A percentile compares a stretch with the other conserved stretches of the same genome.
Conservation (phyloP, 257 asterid genomes). For the Scutellaria baicalensis region DNA sequence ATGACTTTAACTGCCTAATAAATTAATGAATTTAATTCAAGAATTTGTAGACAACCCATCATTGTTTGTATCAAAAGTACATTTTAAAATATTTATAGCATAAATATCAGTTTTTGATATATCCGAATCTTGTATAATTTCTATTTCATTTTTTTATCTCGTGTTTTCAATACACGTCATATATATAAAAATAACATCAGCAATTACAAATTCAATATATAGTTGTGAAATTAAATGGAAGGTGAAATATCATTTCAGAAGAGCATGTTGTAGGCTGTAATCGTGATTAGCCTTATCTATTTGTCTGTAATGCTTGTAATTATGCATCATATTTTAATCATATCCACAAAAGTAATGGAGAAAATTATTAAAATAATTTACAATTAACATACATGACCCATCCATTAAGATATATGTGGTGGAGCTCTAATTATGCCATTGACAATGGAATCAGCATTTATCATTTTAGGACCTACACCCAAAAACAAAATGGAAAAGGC, state of each 20-base stretch:
- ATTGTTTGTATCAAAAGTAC: slow-evolving; percentile 13
- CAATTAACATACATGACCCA: slow-evolving; percentile 10
- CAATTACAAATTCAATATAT: background rate
- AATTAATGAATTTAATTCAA: background rate
- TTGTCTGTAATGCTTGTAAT: slow-evolving; percentile 19
- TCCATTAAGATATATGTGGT: slow-evolving; percentile 17
- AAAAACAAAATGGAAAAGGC: slow-evolving; percentile 2
- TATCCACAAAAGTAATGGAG: slow-evolving; percentile 12
- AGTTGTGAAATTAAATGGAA: background rate
- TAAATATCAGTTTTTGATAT: background rate
- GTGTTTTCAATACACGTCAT: background rate
- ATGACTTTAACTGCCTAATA: slow-evolving; percentile 10
- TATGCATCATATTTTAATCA: slow-evolving; percentile 18
- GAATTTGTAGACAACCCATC: slow-evolving; percentile 22
- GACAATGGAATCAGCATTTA: slow-evolving; percentile 11
- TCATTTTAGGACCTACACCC: slow-evolving; percentile 20
- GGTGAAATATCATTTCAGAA: background rate
- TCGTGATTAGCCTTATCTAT: slow-evolving; percentile 21
- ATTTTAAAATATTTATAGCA: no score
- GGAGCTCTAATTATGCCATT: slow-evolving; percentile 27
- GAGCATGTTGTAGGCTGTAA: background rate
- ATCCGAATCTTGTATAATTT: background rate
- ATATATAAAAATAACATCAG: background rate
- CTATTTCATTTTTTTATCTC: background rate
- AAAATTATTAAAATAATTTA: slow-evolving; percentile 8